phyloP scores from a whole-genome alignment of 306 rosid genomes.

The Hippophae rhamnoides region DNA sequence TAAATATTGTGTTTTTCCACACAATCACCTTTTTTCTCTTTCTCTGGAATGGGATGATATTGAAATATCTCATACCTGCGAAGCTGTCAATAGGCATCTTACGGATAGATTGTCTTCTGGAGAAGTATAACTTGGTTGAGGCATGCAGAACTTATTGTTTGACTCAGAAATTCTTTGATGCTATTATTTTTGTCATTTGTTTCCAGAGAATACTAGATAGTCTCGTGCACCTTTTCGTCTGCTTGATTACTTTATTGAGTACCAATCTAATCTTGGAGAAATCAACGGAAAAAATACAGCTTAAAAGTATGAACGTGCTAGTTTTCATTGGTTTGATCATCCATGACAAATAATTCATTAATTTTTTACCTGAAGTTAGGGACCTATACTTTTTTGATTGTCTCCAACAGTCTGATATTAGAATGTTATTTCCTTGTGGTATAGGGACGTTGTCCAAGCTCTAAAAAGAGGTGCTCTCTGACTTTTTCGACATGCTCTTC shows the following conservation, averaged over 20 bases:
- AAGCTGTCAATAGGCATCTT: constrained; percentile 94
- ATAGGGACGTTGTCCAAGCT: constrained; percentile 59
- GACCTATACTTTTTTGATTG: background rate
- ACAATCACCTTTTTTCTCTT: constrained; percentile 9
- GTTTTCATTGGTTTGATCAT: constrained; percentile 4
- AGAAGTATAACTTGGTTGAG: constrained; percentile 72
- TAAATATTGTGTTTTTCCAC: background rate
- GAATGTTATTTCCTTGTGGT: constrained; percentile 36
- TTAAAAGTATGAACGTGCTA: background rate
- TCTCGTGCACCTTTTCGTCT: background rate
- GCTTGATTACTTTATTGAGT: background rate
- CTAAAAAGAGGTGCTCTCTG: constrained; percentile 86
- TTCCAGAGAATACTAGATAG: background rate
- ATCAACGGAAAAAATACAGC: constrained; percentile 8
- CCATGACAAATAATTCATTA: no score
- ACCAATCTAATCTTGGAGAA: constrained; percentile 5
- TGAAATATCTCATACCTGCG: constrained; percentile 88
- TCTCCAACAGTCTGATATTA: background rate
- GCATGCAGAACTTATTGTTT: constrained; percentile 32
- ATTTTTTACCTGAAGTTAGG: no score
- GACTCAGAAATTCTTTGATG: background rate
- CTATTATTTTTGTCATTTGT: background rate
- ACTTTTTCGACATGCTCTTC: constrained; percentile 79
- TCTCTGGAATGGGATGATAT: constrained; percentile 59
- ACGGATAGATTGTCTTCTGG: constrained; percentile 60